These are phyloP conservation scores for Mesotaenium endlicherianum DNA, from an alignment of 139 green algal species.

Conservation along the genomic window DNA sequence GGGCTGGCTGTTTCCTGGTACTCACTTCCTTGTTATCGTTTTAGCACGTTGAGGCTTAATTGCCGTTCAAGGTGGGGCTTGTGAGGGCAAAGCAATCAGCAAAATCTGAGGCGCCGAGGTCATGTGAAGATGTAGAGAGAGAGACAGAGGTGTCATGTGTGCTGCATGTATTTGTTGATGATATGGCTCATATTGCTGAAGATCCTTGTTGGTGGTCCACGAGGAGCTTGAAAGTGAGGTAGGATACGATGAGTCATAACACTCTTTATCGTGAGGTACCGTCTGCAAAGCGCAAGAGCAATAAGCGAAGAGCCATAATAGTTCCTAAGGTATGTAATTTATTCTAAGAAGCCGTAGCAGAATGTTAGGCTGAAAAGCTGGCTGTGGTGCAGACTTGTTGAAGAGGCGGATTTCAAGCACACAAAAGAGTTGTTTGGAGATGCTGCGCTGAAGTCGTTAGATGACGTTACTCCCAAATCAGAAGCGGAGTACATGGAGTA, in stretches of 20 bases:
- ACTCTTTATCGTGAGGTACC: not conserved
- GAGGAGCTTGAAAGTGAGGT: not conserved
- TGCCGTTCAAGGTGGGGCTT: too few species aligned
- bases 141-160: too few species aligned
- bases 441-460: not conserved
- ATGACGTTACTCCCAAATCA: slow-evolving; percentile 43
- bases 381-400: slow-evolving; percentile 46
- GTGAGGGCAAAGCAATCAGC: too few species aligned
- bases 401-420: slow-evolving; percentile 45
- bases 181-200: too few species aligned
- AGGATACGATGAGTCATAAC: not conserved
- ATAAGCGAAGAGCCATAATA: too few species aligned
- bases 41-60: too few species aligned
- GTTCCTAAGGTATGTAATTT: not conserved
- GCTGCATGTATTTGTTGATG: too few species aligned
- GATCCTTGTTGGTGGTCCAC: too few species aligned
- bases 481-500: slow-evolving; percentile 40
- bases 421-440: slow-evolving; percentile 38
- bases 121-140: too few species aligned
- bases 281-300: not conserved
- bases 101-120: too few species aligned
- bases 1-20: too few species aligned
- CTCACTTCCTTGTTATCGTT: too few species aligned
- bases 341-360: not conserved
- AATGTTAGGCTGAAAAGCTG: not conserved